Conservation (phyloP, 2,329 filamentous ascomycete species). For the Amauroascus niger region DNA sequence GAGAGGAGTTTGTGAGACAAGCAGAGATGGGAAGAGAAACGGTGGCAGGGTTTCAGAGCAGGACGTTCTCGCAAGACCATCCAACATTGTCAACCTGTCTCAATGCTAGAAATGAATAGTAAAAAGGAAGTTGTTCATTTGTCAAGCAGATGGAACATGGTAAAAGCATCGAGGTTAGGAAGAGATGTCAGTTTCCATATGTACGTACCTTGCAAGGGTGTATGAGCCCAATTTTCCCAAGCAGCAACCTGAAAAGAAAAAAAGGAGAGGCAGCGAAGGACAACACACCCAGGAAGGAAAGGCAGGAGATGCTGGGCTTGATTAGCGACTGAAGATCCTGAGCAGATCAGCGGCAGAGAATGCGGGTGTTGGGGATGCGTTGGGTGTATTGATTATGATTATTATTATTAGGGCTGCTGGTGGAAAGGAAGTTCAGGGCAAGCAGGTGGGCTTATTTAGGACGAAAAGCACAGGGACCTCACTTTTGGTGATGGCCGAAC, state of each 20-base stretch:
- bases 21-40: neutral
- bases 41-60: no score
- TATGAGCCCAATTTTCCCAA: constrained; percentile 5
- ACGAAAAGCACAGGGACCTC: neutral
- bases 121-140: neutral
- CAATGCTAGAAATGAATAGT: neutral
- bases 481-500: neutral
- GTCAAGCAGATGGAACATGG: neutral
- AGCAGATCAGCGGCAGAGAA: neutral
- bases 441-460: neutral
- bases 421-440: neutral
- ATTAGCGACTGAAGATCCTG: no score
- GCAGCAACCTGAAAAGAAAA: no score
- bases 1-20: neutral
- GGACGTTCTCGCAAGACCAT: neutral
- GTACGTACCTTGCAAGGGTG: constrained; percentile 7
- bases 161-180: neutral
- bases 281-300: neutral
- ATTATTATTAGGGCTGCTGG: neutral
- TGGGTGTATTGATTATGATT: neutral
- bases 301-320: neutral
- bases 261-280: neutral
- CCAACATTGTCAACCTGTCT: neutral
- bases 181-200: neutral
- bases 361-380: neutral